Evolutionary conservation across 2,329 filamentous ascomycete genomes (phyloP), one percentile per base, ranked within the genome.

Genomic region (Neofusicoccum laricinum): DNA sequence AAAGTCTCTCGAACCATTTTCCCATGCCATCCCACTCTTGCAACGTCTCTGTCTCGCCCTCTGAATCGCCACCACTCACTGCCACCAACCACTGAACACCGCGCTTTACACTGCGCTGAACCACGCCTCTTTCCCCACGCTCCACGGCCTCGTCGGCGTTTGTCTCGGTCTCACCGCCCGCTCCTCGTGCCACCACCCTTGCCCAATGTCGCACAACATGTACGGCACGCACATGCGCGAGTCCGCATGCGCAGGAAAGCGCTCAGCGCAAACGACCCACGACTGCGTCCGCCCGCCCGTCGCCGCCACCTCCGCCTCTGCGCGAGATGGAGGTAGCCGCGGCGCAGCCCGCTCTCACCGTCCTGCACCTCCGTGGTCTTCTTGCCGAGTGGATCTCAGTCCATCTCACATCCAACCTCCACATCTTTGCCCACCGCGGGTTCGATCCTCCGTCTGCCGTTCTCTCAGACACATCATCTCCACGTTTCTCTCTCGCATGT

Each of bases 121-220:
- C 25, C n/a, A 1, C 15, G 15, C 15, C 17, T 25, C 36, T 17
- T 30, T 6, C 15, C 51, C 50, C 32, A 38, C 49, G 32, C 32
- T 38, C n/a, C 49, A 38, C 49, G 10, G 32, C 49, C 2, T 32
- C 12, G 17, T 30, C 8, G 7, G 43, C n/a, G 21, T 45, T 19
- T 58, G 53, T 58, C 53, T 58, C 38, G 53, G 38, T 15, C n/a
- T 58, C 53, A 58, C 53, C 53, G 53, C 53, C 53, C 53, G 38
- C 53, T n/a, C 53, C 53, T 30, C 53, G 34, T 58, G 43, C 38
- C 53, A 58, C 53, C 53, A 32, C 8, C 38, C 53, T n/a, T 58
- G 53, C 53, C 38, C 53, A 58, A 58, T 58, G 53, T 58, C 40
- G 15, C 53, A 58, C 53, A 41, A 21, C 53, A 58, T 4, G 25